Evolutionary conservation across 1,139 yeast species (phyloP).

Genomic region (Sugiyamaella neomexicana): DNA sequence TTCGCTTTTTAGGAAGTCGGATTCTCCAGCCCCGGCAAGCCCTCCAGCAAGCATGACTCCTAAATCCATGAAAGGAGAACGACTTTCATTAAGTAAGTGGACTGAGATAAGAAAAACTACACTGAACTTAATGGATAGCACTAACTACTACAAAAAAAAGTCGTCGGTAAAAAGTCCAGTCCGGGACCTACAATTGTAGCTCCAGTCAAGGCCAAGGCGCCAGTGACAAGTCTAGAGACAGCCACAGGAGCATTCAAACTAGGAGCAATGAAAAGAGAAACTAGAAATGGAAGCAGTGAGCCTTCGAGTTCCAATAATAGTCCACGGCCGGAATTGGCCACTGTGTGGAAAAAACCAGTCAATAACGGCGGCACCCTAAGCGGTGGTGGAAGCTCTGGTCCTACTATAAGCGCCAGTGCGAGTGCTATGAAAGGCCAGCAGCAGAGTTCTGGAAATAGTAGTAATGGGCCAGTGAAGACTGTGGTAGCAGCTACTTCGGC

Average conservation of each 20-base stretch:
- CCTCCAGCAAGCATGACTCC: conserved; percentile 19
- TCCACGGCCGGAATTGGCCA: conserved; percentile 32
- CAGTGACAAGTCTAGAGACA: conserved; percentile 34
- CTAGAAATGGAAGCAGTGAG: conserved; percentile 23
- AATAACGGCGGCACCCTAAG: not conserved
- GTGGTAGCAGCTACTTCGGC: not conserved
- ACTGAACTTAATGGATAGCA: too few species aligned
- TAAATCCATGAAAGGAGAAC: conserved; percentile 22
- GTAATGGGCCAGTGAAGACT: not conserved
- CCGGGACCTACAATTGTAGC: conserved; percentile 23
- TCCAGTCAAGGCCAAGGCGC: conserved; percentile 28
- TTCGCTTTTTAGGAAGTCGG: conserved; percentile 36
- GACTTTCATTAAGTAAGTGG: conserved; percentile 23
- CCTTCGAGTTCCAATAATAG: conserved; percentile 27
- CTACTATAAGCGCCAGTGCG: not conserved
- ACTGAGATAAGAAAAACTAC: too few species aligned
- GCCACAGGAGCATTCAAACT: conserved; percentile 41
- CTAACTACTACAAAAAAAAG: not conserved
- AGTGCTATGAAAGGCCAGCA: not conserved
- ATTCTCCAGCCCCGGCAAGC: conserved; percentile 17
- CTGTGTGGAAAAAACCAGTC: conserved; percentile 34
- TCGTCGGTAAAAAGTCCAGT: conserved; percentile 15
- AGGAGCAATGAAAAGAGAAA: conserved; percentile 35
- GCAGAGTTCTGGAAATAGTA: not conserved
- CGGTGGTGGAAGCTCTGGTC: not conserved